A percentile compares a stretch with the other conserved stretches of the same genome.
These are phyloP conservation scores for Pachysandra terminalis DNA, from an alignment of 164 flowering plant genomes.

Conservation along the genomic window DNA sequence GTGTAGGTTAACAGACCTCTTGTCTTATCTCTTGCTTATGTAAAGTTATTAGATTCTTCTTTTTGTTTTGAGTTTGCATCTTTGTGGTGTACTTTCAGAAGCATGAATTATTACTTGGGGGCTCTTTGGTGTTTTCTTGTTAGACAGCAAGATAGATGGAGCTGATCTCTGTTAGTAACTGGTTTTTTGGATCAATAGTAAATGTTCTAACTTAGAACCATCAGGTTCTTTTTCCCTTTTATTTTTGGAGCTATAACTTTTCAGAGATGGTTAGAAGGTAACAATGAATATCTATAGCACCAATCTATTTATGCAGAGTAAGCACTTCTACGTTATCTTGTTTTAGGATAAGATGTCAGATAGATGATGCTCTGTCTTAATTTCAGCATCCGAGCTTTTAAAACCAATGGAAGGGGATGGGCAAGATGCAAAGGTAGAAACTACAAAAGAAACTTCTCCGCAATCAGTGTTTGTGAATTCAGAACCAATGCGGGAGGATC, in stretches of 20 bases:
- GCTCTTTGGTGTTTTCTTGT: not conserved
- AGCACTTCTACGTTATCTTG: not conserved
- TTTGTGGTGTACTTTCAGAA: not conserved
- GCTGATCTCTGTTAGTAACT: not conserved
- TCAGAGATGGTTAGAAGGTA: not conserved
- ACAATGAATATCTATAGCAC: too few relatives aligned
- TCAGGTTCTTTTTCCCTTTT: too few relatives aligned
- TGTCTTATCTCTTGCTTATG: too few relatives aligned
- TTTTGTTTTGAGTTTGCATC: not conserved
- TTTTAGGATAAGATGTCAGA: not conserved
- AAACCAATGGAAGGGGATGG: constrained; percentile 31
- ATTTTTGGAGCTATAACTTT: not conserved
- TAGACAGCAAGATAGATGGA: not conserved
- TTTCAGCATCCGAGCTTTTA: constrained; percentile 33
- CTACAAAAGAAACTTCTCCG: too few relatives aligned
- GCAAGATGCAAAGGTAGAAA: constrained; percentile 36
- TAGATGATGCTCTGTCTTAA: constrained; percentile 9
- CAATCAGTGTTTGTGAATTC: constrained; percentile 81
- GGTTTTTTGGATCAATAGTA: too few relatives aligned
- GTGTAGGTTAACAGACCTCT: too few relatives aligned
- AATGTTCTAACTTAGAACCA: too few relatives aligned
- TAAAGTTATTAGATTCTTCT: too few relatives aligned
- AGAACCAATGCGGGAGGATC: constrained; percentile 95
- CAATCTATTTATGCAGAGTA: not conserved
- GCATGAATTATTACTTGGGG: not conserved